Conservation (phyloP, 2,329 filamentous ascomycete species). For the Colletotrichum australisinense region DNA sequence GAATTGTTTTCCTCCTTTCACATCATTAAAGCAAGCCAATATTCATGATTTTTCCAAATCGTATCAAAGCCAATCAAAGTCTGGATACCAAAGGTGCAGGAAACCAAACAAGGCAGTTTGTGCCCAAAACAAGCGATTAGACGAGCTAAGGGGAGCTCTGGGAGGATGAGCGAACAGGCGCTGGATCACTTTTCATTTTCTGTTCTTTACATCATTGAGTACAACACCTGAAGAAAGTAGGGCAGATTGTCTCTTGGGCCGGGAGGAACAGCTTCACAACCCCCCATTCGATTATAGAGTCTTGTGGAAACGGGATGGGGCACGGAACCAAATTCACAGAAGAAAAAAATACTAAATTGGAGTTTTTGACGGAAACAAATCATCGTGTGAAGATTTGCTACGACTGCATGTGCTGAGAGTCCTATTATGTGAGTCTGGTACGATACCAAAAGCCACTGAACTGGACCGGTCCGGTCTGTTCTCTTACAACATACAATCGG, state of each 20-base stretch:
- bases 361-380: not conserved
- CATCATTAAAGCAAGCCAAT: not conserved
- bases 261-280: too few species aligned
- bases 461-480: not conserved
- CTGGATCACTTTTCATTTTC: not conserved
- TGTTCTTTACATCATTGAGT: not conserved
- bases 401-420: not conserved
- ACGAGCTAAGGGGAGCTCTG: not conserved
- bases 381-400: not conserved
- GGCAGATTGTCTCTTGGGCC: not conserved
- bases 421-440: not conserved
- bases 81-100: conserved; percentile 9
- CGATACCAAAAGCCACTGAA: not conserved
- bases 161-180: not conserved
- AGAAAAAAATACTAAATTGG: not conserved
- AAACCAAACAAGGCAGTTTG: conserved; percentile 3
- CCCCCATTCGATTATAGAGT: conserved; percentile 2
- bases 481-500: not conserved
- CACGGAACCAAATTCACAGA: not conserved
- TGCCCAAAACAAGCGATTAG: conserved; percentile 20
- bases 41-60: not conserved
- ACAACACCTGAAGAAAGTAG: not conserved
- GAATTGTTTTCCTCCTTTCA: not conserved
- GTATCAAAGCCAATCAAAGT: not conserved
- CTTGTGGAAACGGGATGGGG: not conserved